Evolutionary conservation across 2,329 filamentous ascomycete species (phyloP).

Genomic region (Seiridium unicorne): DNA sequence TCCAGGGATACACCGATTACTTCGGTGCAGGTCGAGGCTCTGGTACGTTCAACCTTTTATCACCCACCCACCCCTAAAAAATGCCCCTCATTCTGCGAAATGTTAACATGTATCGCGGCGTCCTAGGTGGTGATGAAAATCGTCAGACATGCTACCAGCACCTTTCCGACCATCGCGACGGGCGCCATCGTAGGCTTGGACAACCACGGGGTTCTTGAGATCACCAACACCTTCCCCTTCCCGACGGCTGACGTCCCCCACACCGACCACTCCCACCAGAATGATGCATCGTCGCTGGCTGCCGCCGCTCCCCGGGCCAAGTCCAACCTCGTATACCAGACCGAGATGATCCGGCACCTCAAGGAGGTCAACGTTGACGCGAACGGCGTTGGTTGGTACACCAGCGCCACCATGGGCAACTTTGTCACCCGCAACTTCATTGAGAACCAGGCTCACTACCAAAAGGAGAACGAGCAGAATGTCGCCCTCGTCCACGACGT

Average conservation of each 20-base stretch:
- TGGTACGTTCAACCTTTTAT: constrained; percentile 62
- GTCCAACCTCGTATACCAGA: constrained; percentile 83
- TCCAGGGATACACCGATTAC: constrained; percentile 71
- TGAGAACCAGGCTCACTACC: constrained; percentile 97
- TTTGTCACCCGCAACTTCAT: constrained; percentile 94
- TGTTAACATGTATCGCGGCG: constrained; percentile 1
- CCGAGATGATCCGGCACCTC: constrained; percentile 95
- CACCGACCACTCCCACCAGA: constrained; percentile 67
- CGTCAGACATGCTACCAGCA: constrained; percentile 87
- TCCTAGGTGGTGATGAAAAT: constrained; percentile 91
- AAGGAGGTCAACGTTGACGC: constrained; percentile 98
- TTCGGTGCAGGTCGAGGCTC: constrained; percentile 89
- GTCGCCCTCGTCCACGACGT: constrained; percentile 93
- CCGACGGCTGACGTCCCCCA: constrained; percentile 73
- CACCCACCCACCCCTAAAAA: constrained; percentile 19
- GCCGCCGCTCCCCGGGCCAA: constrained; percentile 90
- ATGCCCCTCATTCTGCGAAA: constrained; percentile 20
- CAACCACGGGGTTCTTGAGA: constrained; percentile 72
- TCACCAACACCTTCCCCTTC: constrained; percentile 96
- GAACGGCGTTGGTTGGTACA: constrained; percentile 98
- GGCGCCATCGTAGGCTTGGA: constrained; percentile 95
- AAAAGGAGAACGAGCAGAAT: constrained; percentile 88
- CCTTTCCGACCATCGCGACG: constrained; percentile 85
- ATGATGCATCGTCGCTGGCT: constrained; percentile 71
- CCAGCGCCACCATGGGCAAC: constrained; percentile 97